Conservation (phyloP, 441 rosid genomes). For the Populus hybrid region DNA sequence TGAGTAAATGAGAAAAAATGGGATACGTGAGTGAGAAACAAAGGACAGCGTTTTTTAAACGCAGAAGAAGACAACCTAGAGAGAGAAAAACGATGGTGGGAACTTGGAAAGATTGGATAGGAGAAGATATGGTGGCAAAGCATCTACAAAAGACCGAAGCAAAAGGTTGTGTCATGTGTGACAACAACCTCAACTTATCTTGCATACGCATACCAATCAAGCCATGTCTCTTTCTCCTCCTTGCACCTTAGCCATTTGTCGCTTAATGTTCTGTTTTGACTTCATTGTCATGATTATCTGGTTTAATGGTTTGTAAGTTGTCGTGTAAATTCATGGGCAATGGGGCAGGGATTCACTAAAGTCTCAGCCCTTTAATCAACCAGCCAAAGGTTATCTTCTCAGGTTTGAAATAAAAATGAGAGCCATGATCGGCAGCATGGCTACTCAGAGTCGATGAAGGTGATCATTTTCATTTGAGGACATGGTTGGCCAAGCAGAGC, state of each 20-base stretch:
- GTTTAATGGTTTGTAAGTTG: background rate
- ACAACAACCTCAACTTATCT: conserved; percentile 16
- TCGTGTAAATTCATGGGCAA: background rate
- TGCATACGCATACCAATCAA: background rate
- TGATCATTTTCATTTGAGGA: background rate
- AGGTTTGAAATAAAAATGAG: background rate
- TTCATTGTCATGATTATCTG: background rate
- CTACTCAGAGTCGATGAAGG: background rate
- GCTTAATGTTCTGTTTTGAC: background rate
- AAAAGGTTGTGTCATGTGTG: conserved; percentile 17
- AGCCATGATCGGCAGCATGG: background rate
- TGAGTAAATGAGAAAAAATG: conserved; percentile 8
- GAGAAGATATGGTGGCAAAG: conserved; percentile 22
- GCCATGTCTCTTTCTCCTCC: background rate
- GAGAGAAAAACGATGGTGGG: background rate
- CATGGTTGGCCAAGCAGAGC: background rate
- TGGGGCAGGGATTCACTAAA: background rate
- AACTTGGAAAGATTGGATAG: conserved; percentile 18
- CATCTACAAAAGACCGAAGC: conserved; percentile 23
- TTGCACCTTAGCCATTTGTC: background rate
- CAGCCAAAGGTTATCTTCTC: background rate
- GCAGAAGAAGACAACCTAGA: conserved; percentile 14
- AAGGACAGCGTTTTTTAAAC: conserved; percentile 28
- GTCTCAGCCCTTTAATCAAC: background rate
- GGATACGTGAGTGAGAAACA: conserved; percentile 2